Conservation (phyloP, 176 grass and related monocot genomes). For the Metroxylon sagu region DNA sequence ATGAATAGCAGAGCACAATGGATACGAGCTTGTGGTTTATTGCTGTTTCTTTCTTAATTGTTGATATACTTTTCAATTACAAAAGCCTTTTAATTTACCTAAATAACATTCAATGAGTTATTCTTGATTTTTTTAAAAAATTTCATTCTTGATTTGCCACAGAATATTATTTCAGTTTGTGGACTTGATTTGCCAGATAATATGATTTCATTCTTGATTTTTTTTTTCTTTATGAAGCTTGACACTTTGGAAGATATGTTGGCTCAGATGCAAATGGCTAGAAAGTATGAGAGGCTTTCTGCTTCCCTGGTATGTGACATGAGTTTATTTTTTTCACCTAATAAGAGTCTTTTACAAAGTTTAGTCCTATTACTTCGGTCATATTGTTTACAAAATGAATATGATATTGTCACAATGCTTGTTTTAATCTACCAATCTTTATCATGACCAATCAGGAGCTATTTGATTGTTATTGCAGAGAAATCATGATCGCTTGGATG, state of each 20-base stretch:
- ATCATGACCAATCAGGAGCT: background rate
- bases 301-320: constrained; percentile 47
- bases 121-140: too few species aligned
- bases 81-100: too few species aligned
- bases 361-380: constrained; percentile 14
- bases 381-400: constrained; percentile 6
- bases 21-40: too few species aligned
- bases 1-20: too few species aligned
- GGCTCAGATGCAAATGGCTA: constrained; percentile 39
- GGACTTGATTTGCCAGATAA: constrained; percentile 10
- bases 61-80: too few species aligned
- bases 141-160: too few species aligned
- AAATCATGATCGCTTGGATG: constrained; percentile 28
- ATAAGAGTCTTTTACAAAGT: constrained; percentile 24
- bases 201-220: constrained; percentile 17
- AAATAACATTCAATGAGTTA: too few species aligned
- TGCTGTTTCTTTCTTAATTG: too few species aligned
- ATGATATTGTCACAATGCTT: too few species aligned
- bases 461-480: constrained; percentile 46
- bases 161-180: background rate
- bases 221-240: constrained; percentile 50
- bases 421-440: too few species aligned
- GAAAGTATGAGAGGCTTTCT: constrained; percentile 57
- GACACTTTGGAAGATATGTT: constrained; percentile 42
- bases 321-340: constrained; percentile 6